Evolutionary conservation across 1,284 basidiomycete species (phyloP).

Genomic region (Agroathelia rolfsii): DNA sequence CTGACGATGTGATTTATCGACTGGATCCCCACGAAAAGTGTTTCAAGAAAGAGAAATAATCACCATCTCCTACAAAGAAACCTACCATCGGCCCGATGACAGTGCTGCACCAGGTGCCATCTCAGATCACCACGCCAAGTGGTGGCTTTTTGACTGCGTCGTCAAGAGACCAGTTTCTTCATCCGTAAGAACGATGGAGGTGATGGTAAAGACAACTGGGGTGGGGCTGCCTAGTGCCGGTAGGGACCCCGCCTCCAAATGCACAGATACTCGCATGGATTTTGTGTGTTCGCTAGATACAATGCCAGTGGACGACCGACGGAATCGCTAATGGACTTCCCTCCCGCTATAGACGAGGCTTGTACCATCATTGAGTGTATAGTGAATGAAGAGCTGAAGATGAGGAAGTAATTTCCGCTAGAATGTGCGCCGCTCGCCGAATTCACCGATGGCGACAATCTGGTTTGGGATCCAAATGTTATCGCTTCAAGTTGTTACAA

Average conservation of each 20-base stretch:
- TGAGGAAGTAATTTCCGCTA: constrained; percentile 32
- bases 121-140: constrained; percentile 26
- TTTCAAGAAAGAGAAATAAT: no score
- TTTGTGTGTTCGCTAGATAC: constrained; percentile 29
- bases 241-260: no score
- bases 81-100: constrained; percentile 24
- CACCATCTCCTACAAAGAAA: no score
- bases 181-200: constrained; percentile 15
- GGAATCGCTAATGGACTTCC: constrained; percentile 30
- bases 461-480: constrained; percentile 52
- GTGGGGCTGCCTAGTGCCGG: constrained; percentile 29
- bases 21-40: no score
- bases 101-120: constrained; percentile 24
- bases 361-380: constrained; percentile 42
- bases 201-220: constrained; percentile 18
- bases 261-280: no score
- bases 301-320: constrained; percentile 32
- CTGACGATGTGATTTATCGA: no score
- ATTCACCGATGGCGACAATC: constrained; percentile 9
- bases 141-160: constrained; percentile 40
- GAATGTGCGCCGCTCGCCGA: constrained; percentile 33
- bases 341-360: constrained; percentile 39
- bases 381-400: constrained; percentile 41
- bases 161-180: constrained; percentile 44
- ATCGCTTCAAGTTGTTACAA: constrained; percentile 57